These are phyloP conservation scores for Phoma herbarum DNA, from an alignment of 2,329 filamentous ascomycete genomes.

Conservation along the genomic window DNA sequence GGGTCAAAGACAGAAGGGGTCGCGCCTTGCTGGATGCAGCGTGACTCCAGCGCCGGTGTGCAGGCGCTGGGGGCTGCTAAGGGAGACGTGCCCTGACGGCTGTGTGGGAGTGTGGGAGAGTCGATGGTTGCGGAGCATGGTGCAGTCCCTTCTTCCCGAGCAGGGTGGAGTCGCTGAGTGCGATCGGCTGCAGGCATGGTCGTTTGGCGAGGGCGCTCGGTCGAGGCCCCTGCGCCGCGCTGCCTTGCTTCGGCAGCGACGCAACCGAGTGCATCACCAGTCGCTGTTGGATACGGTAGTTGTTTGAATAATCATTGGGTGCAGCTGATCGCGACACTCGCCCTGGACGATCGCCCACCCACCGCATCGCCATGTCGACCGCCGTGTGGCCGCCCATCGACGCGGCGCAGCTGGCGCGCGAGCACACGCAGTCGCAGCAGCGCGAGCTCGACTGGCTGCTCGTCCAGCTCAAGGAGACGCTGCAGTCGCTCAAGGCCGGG, in stretches of 20 bases:
- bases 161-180: neutral
- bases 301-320: too few species aligned
- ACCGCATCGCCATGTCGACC: conserved; percentile 61
- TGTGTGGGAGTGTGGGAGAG: conserved; percentile 1
- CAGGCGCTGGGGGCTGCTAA: neutral
- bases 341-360: neutral
- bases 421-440: conserved; percentile 62
- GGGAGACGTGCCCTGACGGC: conserved; percentile 1
- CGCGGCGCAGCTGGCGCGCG: conserved; percentile 59
- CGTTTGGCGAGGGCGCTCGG: conserved; percentile 7
- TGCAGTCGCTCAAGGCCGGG: conserved; percentile 70
- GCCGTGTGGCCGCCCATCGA: conserved; percentile 68
- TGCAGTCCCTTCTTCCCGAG: neutral
- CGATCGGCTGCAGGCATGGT: conserved; percentile 11
- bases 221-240: conserved; percentile 8
- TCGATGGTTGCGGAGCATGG: conserved; percentile 11
- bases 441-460: conserved; percentile 72
- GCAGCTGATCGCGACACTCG: neutral
- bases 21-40: conserved; percentile 17
- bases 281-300: neutral
- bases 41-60: neutral
- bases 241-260: conserved; percentile 13
- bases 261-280: conserved; percentile 9
- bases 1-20: conserved; percentile 5
- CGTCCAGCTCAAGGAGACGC: conserved; percentile 66